Evolutionary conservation across 805 yeast genomes (phyloP), one percentile per base, ranked within the genome.

Genomic region (Priceomyces carsonii): DNA sequence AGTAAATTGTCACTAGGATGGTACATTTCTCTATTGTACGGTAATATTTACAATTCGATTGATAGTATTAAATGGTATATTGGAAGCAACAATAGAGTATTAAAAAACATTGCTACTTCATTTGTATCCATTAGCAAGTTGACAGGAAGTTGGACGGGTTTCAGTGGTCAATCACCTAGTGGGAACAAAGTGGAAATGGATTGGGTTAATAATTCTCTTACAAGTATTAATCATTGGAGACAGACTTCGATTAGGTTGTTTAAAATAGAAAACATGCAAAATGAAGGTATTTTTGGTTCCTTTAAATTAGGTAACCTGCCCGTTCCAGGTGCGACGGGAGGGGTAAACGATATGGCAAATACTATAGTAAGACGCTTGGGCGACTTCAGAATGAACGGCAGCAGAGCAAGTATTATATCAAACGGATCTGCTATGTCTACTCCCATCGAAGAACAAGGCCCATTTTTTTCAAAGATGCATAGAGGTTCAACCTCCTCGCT

Each of bases 11-110:
- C 86, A 0, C 60, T 85, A 16, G 90, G 89, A 0, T 86, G 95
- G 95, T 85, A 85, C 56, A 69, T 73, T 25, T 72, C 84, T 4
- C 62, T 83, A 7, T 48, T 85, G 17, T 83, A 85, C 80, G 77
- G 80, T 2, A 60, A 66, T 20, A 70, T 83, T 0, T 83, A 69
- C 46, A 45, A 53, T 34, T 41, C 61, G 4, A 23, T 39, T 5
- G 56, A 53, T 14, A 40, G 26, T 17, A 54, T 59, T 9, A 45
- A 45, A 24, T 30, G 33, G 6, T 45, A 40, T 38, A 42, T 50
- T 17, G 54, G 61, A 6, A 54, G 47, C 8, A 53, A 53, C 32
- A 57, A 48, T 30, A 55, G 56, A 18, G 48, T 70, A 45, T 77
- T 45, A 61, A 68, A 57, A 39, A 77, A 62, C 43, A 33, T 69